Conservation (phyloP, 1,284 basidiomycete genomes). For the Entoloma clypeatum region DNA sequence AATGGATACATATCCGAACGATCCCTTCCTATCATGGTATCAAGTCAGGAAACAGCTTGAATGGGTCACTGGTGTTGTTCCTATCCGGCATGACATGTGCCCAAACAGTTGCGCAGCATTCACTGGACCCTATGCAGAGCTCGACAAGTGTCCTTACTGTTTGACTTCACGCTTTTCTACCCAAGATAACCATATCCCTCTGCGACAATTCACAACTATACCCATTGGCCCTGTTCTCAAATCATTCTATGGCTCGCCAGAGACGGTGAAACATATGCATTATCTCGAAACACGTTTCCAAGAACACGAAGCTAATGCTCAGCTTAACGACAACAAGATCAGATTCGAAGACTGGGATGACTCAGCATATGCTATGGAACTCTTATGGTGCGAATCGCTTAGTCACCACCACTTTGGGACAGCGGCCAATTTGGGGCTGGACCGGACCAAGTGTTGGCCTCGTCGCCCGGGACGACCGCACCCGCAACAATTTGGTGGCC, state of each 20-base stretch:
- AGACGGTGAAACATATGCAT: slow-evolving; percentile 1
- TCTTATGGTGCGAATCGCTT: too few species aligned
- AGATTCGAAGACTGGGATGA: too few species aligned
- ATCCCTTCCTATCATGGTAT: neutral
- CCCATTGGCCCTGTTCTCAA: neutral
- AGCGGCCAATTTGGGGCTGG: too few species aligned
- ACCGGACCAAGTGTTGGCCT: too few species aligned
- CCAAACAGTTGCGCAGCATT: neutral
- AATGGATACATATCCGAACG: neutral
- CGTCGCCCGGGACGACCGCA: too few species aligned
- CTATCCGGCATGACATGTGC: neutral
- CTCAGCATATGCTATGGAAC: too few species aligned
- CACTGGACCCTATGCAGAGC: neutral
- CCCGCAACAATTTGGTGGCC: too few species aligned
- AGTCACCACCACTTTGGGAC: too few species aligned
- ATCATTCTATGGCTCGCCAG: neutral
- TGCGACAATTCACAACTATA: neutral
- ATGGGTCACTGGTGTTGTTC: neutral
- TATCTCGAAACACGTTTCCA: slow-evolving; percentile 1
- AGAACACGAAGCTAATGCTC: too few species aligned
- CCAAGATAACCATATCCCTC: neutral
- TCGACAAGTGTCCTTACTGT: neutral
- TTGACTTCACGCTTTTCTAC: neutral
- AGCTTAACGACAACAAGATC: too few species aligned
- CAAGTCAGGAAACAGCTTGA: neutral